Conservation (phyloP, 768 basidiomycete genomes). For the Leccinum subtestaceum region DNA sequence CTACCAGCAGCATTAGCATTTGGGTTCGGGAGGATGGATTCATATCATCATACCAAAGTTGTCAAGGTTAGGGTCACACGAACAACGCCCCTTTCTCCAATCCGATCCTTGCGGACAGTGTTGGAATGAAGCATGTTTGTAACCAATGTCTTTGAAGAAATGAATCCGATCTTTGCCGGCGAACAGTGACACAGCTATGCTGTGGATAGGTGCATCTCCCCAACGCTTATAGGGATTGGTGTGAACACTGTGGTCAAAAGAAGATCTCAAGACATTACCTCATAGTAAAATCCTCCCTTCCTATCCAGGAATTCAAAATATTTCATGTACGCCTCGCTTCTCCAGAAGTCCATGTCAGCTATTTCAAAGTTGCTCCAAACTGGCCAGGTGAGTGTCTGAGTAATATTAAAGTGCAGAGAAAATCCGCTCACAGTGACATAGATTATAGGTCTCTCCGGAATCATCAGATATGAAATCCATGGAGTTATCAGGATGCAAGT, state of each 20-base stretch:
- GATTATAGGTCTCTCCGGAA: slow-evolving; percentile 59
- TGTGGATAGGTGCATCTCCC: slow-evolving; percentile 94
- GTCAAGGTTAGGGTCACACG: slow-evolving; percentile 65
- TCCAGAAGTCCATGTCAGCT: slow-evolving; percentile 79
- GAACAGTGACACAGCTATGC: slow-evolving; percentile 87
- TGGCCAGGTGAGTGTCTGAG: slow-evolving; percentile 26
- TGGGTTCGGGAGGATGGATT: not conserved
- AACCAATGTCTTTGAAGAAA: slow-evolving; percentile 94
- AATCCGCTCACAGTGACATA: slow-evolving; percentile 55
- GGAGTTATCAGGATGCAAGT: slow-evolving; percentile 55
- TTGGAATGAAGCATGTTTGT: slow-evolving; percentile 91
- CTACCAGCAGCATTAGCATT: slow-evolving; percentile 15
- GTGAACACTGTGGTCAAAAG: slow-evolving; percentile 3
- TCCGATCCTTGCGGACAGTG: slow-evolving; percentile 81
- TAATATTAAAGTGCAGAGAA: not conserved
- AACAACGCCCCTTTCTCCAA: slow-evolving; percentile 79
- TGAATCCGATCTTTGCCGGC: slow-evolving; percentile 87
- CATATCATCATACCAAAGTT: slow-evolving; percentile 59
- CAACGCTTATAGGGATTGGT: slow-evolving; percentile 53
- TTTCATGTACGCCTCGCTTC: slow-evolving; percentile 74
- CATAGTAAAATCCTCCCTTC: slow-evolving; percentile 86
- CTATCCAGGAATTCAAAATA: slow-evolving; percentile 83
- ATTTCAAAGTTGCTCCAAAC: slow-evolving; percentile 97
- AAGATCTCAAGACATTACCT: slow-evolving; percentile 39
- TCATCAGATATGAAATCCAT: slow-evolving; percentile 67